phyloP scores from a whole-genome alignment of 2,329 filamentous ascomycete species.

The Fusarium gaditjirri region DNA sequence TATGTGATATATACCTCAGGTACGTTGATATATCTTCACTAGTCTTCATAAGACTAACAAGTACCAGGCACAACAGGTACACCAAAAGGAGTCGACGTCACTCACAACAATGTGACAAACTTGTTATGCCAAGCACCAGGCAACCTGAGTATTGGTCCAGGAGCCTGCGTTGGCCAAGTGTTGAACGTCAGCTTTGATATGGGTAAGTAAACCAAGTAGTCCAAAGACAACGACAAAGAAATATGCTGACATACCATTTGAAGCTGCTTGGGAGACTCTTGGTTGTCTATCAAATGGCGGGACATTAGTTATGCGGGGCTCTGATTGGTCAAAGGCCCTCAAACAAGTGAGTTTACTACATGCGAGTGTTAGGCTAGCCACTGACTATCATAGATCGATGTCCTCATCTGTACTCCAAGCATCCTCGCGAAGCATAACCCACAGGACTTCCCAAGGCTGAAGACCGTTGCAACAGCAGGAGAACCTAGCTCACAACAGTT shows the following conservation, averaged over 20 bases:
- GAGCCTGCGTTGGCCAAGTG: conserved; percentile 64
- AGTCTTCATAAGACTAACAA: not conserved
- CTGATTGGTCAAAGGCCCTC: conserved; percentile 60
- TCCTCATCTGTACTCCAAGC: conserved; percentile 65
- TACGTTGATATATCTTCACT: conserved; percentile 19
- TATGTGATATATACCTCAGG: conserved; percentile 68
- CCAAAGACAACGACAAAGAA: not conserved
- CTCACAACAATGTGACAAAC: conserved; percentile 66
- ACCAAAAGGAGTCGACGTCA: conserved; percentile 69
- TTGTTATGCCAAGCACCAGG: conserved; percentile 61
- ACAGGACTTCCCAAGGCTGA: conserved; percentile 60
- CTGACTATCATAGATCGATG: conserved; percentile 55
- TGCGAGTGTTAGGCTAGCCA: fast-evolving
- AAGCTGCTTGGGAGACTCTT: conserved; percentile 69
- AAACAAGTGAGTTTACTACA: conserved; percentile 49
- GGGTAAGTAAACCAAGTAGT: conserved; percentile 54
- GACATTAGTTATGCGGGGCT: conserved; percentile 62
- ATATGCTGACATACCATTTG: fast-evolving
- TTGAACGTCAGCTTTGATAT: conserved; percentile 70
- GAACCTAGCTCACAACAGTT: conserved; percentile 61
- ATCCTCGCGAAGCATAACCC: conserved; percentile 62
- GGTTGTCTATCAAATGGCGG: conserved; percentile 66
- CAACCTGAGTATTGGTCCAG: conserved; percentile 59
- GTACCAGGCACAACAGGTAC: conserved; percentile 61
- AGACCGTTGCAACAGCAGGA: conserved; percentile 63